These are phyloP conservation scores for Starmerella davenportii DNA, from an alignment of 805 yeast species.

Conservation along the genomic window DNA sequence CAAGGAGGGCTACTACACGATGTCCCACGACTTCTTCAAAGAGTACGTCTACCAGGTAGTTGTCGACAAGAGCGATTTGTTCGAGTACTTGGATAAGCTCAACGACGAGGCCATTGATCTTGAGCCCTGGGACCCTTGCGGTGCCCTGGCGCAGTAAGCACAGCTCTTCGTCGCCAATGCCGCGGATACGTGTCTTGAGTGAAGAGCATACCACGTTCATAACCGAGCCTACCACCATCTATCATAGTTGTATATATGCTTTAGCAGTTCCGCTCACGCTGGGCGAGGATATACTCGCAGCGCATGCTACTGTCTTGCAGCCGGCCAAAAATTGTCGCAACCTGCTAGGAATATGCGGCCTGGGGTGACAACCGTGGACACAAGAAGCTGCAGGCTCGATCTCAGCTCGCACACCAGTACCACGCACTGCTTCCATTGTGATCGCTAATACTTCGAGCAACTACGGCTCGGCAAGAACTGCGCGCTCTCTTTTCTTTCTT, in stretches of 20 bases:
- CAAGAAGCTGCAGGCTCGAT: too few species aligned
- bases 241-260: not conserved
- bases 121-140: constrained; percentile 70
- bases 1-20: constrained; percentile 45
- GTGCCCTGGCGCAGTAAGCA: constrained; percentile 37
- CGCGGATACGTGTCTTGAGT: too few species aligned
- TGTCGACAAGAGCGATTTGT: constrained; percentile 35
- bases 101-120: constrained; percentile 36
- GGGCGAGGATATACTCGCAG: not conserved
- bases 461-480: too few species aligned
- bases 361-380: too few species aligned
- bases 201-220: too few species aligned
- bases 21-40: constrained; percentile 58
- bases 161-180: too few species aligned
- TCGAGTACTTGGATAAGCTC: constrained; percentile 26
- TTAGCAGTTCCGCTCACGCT: not conserved
- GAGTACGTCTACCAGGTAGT: constrained; percentile 62
- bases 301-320: not conserved
- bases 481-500: too few species aligned
- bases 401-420: too few species aligned
- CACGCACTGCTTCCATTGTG: too few species aligned
- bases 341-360: too few species aligned
- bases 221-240: too few species aligned
- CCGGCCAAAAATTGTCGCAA: not conserved
- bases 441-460: too few species aligned